Percentiles rank a stretch among this genome's conserved stretches.
Evolutionary conservation across 225 moss, liverwort and hornwort genomes (phyloP).

Genomic region (Pseudisothecium myosuroides): DNA sequence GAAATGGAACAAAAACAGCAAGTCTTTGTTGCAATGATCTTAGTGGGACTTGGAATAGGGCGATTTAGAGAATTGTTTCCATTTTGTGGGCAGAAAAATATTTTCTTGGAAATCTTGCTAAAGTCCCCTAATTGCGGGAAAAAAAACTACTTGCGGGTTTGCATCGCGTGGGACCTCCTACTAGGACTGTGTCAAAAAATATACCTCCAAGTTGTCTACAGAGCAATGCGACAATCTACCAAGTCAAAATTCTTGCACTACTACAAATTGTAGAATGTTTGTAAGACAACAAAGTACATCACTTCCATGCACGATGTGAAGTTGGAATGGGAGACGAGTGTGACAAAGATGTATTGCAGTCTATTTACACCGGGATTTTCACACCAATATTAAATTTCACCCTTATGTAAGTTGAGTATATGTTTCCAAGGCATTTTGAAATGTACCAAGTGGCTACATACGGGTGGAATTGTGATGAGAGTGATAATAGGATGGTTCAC

Average conservation of each 20-base stretch:
- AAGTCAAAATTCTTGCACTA: neutral
- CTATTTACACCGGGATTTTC: neutral
- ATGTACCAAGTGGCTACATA: neutral
- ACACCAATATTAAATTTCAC: neutral
- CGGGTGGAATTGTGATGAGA: neutral
- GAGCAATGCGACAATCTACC: neutral
- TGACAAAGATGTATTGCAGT: neutral
- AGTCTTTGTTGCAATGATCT: too few relatives aligned
- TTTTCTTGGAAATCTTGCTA: too few relatives aligned
- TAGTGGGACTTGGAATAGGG: too few relatives aligned
- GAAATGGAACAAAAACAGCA: too few relatives aligned
- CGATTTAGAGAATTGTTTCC: too few relatives aligned
- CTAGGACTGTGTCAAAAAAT: too few relatives aligned
- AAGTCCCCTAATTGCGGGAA: too few relatives aligned
- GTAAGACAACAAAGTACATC: neutral
- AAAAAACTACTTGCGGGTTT: too few relatives aligned
- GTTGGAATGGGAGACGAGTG: neutral
- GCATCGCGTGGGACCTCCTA: too few relatives aligned
- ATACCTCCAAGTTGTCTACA: too few relatives aligned
- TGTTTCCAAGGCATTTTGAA: too few relatives aligned
- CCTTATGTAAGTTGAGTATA: neutral
- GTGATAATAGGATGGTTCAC: neutral
- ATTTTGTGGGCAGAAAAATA: too few relatives aligned
- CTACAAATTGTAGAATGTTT: neutral
- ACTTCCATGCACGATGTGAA: neutral